These are phyloP conservation scores for Xylaria multiplex DNA, from an alignment of 2,329 filamentous ascomycete genomes.

Conservation along the genomic window DNA sequence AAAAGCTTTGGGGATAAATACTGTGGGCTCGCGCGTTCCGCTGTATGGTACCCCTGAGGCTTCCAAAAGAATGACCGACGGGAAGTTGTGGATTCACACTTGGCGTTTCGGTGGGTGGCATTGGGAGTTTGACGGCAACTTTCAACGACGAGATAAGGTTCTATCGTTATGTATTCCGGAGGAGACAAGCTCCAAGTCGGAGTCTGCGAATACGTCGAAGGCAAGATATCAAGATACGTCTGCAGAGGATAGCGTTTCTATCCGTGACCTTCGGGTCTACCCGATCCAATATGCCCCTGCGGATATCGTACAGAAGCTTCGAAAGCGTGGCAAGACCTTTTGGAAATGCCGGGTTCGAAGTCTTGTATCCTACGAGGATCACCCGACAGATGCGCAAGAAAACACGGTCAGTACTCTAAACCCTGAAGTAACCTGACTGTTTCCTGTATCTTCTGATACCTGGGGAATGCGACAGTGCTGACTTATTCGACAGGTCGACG, in stretches of 20 bases:
- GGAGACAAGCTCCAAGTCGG: no score
- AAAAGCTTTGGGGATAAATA: no score
- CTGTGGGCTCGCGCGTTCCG: not conserved
- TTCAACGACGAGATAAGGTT: no score
- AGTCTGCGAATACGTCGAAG: no score
- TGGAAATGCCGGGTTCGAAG: conserved; percentile 20
- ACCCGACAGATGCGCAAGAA: conserved; percentile 2
- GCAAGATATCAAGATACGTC: no score
- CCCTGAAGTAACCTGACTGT: no score
- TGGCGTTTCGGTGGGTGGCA: not conserved
- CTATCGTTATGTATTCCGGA: no score
- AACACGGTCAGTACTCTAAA: conserved; percentile 13
- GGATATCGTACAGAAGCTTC: not conserved
- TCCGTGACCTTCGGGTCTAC: not conserved
- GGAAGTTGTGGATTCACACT: conserved; percentile 2
- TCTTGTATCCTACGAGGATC: conserved; percentile 17
- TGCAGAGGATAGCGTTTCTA: no score
- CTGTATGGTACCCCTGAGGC: conserved; percentile 1
- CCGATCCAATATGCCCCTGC: conserved; percentile 8
- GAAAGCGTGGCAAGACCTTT: conserved; percentile 7
- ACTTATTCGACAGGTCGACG: not conserved
- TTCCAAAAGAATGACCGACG: conserved; percentile 6
- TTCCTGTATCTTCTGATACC: no score
- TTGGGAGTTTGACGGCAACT: no score
- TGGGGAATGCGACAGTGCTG: no score